Conservation (phyloP, 208 protist species). For the Trypanosomatidae sp. region DNA sequence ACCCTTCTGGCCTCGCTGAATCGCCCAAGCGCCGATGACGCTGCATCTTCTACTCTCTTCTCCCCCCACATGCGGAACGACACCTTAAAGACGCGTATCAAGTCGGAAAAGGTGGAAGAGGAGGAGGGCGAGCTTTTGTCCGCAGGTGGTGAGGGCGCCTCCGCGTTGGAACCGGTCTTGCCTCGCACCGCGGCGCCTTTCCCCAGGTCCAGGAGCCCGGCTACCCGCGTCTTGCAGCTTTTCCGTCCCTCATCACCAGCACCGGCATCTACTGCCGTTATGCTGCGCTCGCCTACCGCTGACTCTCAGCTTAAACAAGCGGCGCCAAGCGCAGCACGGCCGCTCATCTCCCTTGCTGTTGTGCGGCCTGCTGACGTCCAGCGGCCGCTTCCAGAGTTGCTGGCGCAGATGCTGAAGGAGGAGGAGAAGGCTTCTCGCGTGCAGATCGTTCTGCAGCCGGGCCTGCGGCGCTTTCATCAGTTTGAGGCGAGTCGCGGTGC, state of each 20-base stretch:
- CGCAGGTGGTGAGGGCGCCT: background rate
- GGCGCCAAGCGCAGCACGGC: background rate
- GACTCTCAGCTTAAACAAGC: background rate
- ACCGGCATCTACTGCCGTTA: background rate
- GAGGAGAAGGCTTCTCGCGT: conserved; percentile 67
- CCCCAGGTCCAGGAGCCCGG: background rate
- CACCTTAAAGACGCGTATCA: background rate
- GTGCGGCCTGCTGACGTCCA: conserved; percentile 25
- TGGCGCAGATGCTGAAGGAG: conserved; percentile 64
- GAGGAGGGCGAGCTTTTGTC: background rate
- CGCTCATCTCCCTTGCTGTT: conserved; percentile 51
- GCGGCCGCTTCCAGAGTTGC: conserved; percentile 44
- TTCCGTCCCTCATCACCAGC: conserved; percentile 4
- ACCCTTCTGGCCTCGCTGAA: conserved; percentile 16
- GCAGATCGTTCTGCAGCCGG: conserved; percentile 83
- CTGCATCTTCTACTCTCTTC: background rate
- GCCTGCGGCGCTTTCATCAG: conserved; percentile 52
- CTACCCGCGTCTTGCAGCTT: conserved; percentile 13
- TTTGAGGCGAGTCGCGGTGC: conserved; percentile 4
- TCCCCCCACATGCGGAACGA: background rate
- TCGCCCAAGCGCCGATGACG: background rate
- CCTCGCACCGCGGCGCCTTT: background rate
- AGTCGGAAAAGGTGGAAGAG: background rate
- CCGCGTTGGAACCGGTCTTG: background rate
- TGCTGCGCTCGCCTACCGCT: background rate